phyloP scores from a whole-genome alignment of 106 monocot species.

The Dendrobium catenatum region DNA sequence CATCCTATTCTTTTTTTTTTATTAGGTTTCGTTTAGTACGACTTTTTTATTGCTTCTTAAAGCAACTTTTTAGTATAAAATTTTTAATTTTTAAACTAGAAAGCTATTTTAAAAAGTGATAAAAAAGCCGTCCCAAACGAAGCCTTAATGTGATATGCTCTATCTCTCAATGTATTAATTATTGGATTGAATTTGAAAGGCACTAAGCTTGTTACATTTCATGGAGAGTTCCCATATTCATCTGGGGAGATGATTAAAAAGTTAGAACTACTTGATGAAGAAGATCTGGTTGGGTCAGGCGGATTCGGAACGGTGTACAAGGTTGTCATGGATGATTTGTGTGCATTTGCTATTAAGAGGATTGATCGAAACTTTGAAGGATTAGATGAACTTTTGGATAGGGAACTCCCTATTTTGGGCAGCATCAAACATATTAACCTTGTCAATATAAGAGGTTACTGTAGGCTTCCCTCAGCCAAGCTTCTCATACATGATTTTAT shows the following conservation, averaged over 20 bases:
- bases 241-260: conserved; percentile 62
- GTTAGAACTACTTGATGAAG: conserved; percentile 79
- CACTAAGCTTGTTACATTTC: conserved; percentile 69
- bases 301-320: conserved; percentile 93
- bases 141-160: neutral
- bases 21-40: too few species aligned
- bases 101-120: too few species aligned
- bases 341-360: conserved; percentile 73
- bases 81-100: too few species aligned
- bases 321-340: conserved; percentile 83
- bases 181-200: conserved; percentile 25
- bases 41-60: too few species aligned
- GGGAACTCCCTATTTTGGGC: conserved; percentile 65
- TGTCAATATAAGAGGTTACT: conserved; percentile 80
- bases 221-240: conserved; percentile 82
- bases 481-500: conserved; percentile 87
- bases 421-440: conserved; percentile 93
- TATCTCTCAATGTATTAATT: neutral
- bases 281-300: conserved; percentile 75
- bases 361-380: conserved; percentile 52
- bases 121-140: too few species aligned
- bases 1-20: neutral
- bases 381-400: conserved; percentile 64
- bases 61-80: too few species aligned
- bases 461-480: conserved; percentile 62